Base-by-base conservation (phyloP, 1,284 basidiomycete genomes). In the Cryptococcus neoformans region DNA sequence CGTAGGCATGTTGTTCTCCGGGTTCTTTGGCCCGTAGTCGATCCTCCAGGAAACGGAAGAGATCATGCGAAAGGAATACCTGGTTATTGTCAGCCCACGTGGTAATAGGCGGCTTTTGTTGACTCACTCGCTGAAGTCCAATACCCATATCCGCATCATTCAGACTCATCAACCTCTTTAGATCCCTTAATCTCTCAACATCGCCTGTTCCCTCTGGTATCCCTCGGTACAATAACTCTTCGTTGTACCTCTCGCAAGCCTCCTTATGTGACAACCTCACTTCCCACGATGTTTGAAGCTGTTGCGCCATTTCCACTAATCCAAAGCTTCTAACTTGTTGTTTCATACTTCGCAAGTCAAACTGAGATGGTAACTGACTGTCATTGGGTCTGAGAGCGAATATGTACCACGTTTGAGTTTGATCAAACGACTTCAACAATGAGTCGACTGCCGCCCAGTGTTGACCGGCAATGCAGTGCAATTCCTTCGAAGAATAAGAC, bases 331-430 rank as follows among this genome's bases (percentile, higher is more conserved):
- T 83, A 53, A 97, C 87, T 78, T 98, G 95, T 0, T 90, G 89
- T 75, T 95, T 96, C 58, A 98, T 87, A 36, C 88, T 87, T 39
- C 92, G 83, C 2, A 90, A 90, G 79, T 99, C 95, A 55, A 96
- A 80, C 75, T 98, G 93, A 71, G 92, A 92, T 36, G 93, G 90
- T 16, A 97, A 79, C 73, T 96, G 92, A 16, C 90, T 88, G 78
- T 97, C 93, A 72, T 98, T 98, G 9, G 93, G 92, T 66, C 91
- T 92, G 62, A 98, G 76, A 70, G 92, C 96, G 76, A 96, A 89
- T 5, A 96, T 83, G 69, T 88, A 89, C 94, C 94, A 98, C 1
- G 86, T 80, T 78, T 96, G 91, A 11, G 90, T 88, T 64, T 96
- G 93, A 55, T 89, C 87, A 17, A 98, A 81, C 0, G 92, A 94